phyloP scores from a whole-genome alignment of 2,329 filamentous ascomycete genomes.

The Calonectria hongkongensis region DNA sequence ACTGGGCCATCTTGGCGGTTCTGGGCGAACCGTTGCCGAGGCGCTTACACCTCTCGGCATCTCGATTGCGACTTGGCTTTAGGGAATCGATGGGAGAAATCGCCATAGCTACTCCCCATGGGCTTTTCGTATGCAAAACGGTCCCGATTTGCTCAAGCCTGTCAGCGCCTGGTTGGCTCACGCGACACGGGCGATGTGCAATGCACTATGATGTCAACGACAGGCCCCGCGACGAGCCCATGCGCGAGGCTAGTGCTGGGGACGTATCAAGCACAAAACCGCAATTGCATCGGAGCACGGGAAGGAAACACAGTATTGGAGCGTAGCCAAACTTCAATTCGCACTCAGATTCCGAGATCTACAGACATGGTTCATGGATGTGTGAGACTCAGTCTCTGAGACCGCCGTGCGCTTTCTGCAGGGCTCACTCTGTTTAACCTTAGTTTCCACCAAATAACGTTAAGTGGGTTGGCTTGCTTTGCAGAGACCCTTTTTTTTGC shows the following conservation, averaged over 20 bases:
- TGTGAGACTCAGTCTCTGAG: slow-evolving; percentile 13
- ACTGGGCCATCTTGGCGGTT: slow-evolving; percentile 3
- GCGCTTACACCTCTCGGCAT: slow-evolving; percentile 11
- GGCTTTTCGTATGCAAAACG: background rate
- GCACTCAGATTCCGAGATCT: background rate
- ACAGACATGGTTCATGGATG: background rate
- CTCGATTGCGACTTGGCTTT: slow-evolving; percentile 28
- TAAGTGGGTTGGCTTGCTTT: background rate
- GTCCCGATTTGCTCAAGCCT: slow-evolving; percentile 6
- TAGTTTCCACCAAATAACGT: slow-evolving; percentile 12
- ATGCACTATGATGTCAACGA: slow-evolving; percentile 38
- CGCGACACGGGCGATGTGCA: slow-evolving; percentile 26
- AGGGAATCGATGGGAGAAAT: background rate
- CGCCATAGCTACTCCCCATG: too few relatives aligned
- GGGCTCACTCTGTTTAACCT: background rate
- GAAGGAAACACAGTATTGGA: background rate
- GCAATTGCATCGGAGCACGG: background rate
- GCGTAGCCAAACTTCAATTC: background rate
- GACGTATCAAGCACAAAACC: background rate
- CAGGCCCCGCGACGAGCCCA: background rate
- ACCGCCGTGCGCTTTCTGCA: background rate
- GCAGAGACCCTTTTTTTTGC: background rate
- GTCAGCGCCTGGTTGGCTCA: slow-evolving; percentile 4
- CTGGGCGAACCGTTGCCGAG: slow-evolving; percentile 5
- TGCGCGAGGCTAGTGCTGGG: background rate